These are phyloP conservation scores for Rhynchospora pubera DNA, from an alignment of 176 grass and related monocot species.

Conservation along the genomic window DNA sequence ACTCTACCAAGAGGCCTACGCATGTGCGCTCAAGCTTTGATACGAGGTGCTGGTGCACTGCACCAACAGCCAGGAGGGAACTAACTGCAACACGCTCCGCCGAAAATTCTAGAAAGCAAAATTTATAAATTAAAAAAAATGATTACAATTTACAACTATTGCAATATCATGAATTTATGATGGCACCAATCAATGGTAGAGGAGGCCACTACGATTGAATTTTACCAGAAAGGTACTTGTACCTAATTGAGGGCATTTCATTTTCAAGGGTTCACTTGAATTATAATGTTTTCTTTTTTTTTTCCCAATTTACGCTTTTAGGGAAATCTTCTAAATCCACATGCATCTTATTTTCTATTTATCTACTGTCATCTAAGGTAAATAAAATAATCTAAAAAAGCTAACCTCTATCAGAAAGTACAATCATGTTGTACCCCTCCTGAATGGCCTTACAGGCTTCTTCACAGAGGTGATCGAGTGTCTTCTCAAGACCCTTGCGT, in stretches of 20 bases:
- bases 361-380: background rate
- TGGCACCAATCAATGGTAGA: background rate
- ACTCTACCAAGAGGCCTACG: conserved; percentile 71
- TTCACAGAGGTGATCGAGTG: conserved; percentile 78
- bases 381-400: background rate
- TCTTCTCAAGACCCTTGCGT: conserved; percentile 64
- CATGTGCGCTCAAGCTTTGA: conserved; percentile 82
- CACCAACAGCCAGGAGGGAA: conserved; percentile 92
- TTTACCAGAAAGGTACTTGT: background rate
- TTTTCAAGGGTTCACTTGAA: background rate
- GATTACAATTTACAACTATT: background rate
- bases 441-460: conserved; percentile 76
- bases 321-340: background rate
- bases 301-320: background rate
- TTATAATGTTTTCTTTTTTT: background rate
- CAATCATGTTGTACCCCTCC: conserved; percentile 74
- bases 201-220: background rate
- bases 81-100: conserved; percentile 69
- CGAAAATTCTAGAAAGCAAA: conserved; percentile 58
- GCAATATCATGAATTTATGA: background rate
- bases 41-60: conserved; percentile 97
- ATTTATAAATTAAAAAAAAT: background rate
- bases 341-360: background rate
- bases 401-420: conserved; percentile 97
- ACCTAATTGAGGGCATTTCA: background rate